Evolutionary conservation across 257 asterid genomes (phyloP).

Genomic region (Solanum ossicruentum): DNA sequence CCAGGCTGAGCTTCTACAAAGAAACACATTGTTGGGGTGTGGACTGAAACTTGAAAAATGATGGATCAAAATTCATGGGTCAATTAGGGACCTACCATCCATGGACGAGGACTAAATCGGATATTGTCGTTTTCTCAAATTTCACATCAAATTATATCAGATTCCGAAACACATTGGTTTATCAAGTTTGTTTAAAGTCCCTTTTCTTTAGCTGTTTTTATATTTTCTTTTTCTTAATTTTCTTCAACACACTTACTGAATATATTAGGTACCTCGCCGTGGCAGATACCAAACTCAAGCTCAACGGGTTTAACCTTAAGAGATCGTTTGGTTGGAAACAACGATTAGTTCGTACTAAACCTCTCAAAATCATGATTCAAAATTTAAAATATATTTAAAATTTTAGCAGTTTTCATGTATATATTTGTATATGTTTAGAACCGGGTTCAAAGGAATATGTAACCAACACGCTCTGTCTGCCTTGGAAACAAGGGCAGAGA

Average conservation of each 20-base stretch:
- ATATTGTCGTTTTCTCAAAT: neutral
- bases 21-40: neutral
- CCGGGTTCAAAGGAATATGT: neutral
- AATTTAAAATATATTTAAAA: neutral
- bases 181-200: neutral
- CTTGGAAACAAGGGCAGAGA: neutral
- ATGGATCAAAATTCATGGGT: neutral
- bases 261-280: neutral
- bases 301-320: neutral
- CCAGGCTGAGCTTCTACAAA: neutral
- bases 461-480: neutral
- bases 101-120: neutral
- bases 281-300: neutral
- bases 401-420: neutral
- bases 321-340: no score
- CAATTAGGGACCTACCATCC: neutral
- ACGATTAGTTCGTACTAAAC: neutral
- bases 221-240: neutral
- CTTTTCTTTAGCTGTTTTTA: neutral
- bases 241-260: no score
- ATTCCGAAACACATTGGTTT: neutral
- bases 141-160: neutral
- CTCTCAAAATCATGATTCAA: neutral
- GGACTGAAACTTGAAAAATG: neutral
- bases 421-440: neutral